phyloP scores from a whole-genome alignment of 345 rosid species.

The Arabis alpina region DNA sequence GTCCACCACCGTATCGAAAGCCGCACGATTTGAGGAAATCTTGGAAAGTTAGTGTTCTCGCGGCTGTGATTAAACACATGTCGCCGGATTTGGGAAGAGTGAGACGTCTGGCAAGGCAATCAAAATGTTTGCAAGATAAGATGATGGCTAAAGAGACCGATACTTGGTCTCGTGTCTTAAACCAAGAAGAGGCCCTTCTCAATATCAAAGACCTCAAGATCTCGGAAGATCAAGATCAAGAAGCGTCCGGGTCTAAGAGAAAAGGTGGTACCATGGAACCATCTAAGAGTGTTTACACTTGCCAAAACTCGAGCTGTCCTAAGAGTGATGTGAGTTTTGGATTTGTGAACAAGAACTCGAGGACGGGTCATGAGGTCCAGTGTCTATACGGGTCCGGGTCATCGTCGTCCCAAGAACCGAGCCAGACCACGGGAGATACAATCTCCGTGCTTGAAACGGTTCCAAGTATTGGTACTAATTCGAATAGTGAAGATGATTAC shows the following conservation, averaged over 20 bases:
- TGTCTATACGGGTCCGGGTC: slow-evolving; percentile 36
- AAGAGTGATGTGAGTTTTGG: slow-evolving; percentile 44
- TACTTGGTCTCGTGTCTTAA: slow-evolving; percentile 62
- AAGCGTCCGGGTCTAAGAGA: slow-evolving; percentile 17
- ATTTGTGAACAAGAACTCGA: slow-evolving; percentile 48
- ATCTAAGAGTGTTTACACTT: slow-evolving; percentile 41
- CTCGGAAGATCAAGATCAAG: slow-evolving; percentile 36
- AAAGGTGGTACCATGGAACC: slow-evolving; percentile 13
- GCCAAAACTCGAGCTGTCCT: slow-evolving; percentile 47
- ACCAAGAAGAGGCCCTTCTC: slow-evolving; percentile 59
- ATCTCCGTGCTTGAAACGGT: slow-evolving; percentile 28
- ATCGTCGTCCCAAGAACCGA: slow-evolving; percentile 2
- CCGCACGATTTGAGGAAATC: slow-evolving; percentile 76
- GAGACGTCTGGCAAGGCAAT: slow-evolving; percentile 59
- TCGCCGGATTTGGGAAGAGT: slow-evolving; percentile 49
- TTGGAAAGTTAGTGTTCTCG: slow-evolving; percentile 71
- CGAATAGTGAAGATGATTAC: slow-evolving; percentile 41
- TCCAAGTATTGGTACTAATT: slow-evolving; percentile 25
- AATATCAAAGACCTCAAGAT: slow-evolving; percentile 43
- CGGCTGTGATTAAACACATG: slow-evolving; percentile 72
- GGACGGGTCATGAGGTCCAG: slow-evolving; percentile 49
- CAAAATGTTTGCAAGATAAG: slow-evolving; percentile 73
- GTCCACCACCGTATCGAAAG: slow-evolving; percentile 66
- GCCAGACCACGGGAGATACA: slow-evolving; percentile 15
- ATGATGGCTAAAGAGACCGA: slow-evolving; percentile 67